phyloP scores from a whole-genome alignment of 169 alveolate species.

The Fabrea salina region DNA sequence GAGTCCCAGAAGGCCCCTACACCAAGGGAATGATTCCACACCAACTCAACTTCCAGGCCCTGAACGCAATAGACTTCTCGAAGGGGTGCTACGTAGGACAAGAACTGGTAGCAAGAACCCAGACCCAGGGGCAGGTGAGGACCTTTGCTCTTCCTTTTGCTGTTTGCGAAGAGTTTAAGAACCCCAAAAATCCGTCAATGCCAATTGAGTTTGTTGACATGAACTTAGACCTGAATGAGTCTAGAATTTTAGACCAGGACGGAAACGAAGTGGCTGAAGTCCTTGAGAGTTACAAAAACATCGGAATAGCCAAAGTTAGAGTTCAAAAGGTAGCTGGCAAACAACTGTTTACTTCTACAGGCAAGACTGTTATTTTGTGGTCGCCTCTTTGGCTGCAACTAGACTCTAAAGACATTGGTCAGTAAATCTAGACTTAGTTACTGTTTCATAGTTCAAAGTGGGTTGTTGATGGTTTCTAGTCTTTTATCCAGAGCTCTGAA shows the following conservation, averaged over 20 bases:
- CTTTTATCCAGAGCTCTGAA: background rate
- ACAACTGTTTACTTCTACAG: no score
- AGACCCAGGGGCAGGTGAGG: conserved; percentile 54
- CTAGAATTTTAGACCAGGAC: background rate
- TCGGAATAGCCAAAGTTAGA: background rate
- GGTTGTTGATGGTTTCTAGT: background rate
- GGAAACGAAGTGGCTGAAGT: background rate
- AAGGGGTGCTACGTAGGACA: conserved; percentile 75
- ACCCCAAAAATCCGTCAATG: background rate
- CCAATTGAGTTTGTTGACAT: background rate
- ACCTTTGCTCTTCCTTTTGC: conserved; percentile 44
- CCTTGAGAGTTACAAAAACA: background rate
- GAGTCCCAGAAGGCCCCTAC: conserved; percentile 50
- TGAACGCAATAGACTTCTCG: conserved; percentile 45
- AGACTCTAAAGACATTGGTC: no score
- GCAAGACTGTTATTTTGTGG: no score
- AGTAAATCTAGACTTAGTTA: no score
- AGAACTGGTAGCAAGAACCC: conserved; percentile 63
- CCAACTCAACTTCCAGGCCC: conserved; percentile 31
- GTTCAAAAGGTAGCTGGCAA: no score
- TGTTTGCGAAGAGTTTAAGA: background rate
- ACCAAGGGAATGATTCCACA: conserved; percentile 44
- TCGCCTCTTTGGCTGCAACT: no score
- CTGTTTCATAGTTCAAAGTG: no score
- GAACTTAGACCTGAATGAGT: background rate